Conservation (phyloP, 805 yeast genomes). For the Yarrowia divulgata region DNA sequence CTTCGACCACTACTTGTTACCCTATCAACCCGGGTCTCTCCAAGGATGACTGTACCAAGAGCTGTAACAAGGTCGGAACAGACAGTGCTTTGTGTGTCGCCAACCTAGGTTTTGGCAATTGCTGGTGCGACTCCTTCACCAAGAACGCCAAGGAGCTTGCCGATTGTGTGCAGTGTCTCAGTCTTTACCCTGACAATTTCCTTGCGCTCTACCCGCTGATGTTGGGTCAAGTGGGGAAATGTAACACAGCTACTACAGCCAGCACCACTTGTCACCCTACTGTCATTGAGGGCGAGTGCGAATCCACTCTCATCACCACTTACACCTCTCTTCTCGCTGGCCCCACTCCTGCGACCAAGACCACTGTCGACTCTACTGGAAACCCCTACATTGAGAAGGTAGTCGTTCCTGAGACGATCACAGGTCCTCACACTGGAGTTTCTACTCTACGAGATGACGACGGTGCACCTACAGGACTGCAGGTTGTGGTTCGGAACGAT, state of each 20-base stretch:
- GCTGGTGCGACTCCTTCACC: not conserved
- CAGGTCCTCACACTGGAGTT: not conserved
- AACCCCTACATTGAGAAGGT: constrained; percentile 3
- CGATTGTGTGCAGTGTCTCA: constrained; percentile 9
- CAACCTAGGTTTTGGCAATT: not conserved
- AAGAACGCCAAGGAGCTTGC: not conserved
- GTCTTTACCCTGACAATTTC: not conserved
- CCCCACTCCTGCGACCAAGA: not conserved
- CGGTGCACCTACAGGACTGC: not conserved
- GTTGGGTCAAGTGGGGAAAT: not conserved
- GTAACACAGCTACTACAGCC: not conserved
- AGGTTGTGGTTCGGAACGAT: not conserved
- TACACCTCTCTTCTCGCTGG: not conserved
- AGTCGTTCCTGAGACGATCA: not conserved
- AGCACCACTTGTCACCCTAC: not conserved
- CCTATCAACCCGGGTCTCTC: not conserved
- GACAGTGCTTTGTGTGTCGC: not conserved
- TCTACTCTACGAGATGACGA: not conserved
- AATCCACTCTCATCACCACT: not conserved
- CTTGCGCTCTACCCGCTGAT: not conserved
- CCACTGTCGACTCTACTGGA: not conserved
- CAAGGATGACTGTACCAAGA: not conserved
- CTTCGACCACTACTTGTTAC: not conserved
- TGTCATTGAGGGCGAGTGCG: not conserved
- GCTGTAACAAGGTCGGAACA: not conserved